These are phyloP conservation scores for Nannochloropsis gaditana DNA, from an alignment of 108 stramenopile genomes.

Conservation along the genomic window DNA sequence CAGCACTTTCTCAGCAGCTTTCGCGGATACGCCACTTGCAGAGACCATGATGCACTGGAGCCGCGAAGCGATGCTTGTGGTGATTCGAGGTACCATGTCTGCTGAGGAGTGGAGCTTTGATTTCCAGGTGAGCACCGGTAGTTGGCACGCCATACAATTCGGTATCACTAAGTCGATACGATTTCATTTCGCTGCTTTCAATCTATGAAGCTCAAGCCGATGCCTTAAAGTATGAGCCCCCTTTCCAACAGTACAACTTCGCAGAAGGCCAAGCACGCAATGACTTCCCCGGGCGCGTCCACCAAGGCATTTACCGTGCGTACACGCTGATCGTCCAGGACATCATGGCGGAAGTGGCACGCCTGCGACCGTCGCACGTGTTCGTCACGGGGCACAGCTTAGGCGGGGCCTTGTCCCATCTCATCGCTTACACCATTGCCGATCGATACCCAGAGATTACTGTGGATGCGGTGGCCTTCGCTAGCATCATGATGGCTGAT, in stretches of 20 bases:
- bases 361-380: background rate
- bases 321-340: background rate
- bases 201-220: no score
- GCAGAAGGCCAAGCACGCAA: background rate
- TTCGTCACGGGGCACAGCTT: conserved; percentile 19
- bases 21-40: background rate
- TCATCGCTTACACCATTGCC: background rate
- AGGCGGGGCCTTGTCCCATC: background rate
- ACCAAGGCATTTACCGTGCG: background rate
- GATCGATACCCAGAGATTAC: conserved; percentile 12
- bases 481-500: background rate
- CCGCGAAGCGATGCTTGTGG: background rate
- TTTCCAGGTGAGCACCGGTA: background rate
- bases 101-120: conserved; percentile 13
- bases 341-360: background rate
- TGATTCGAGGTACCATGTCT: background rate
- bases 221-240: no score
- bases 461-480: background rate
- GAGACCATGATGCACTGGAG: background rate
- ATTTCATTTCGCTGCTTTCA: no score
- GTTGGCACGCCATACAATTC: no score
- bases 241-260: background rate
- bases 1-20: background rate
- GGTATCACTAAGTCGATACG: no score
- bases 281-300: background rate